Evolutionary conservation across 345 rosid genomes (phyloP), one percentile per base, ranked within the genome.

Genomic region (Xanthoceras sorbifolium): DNA sequence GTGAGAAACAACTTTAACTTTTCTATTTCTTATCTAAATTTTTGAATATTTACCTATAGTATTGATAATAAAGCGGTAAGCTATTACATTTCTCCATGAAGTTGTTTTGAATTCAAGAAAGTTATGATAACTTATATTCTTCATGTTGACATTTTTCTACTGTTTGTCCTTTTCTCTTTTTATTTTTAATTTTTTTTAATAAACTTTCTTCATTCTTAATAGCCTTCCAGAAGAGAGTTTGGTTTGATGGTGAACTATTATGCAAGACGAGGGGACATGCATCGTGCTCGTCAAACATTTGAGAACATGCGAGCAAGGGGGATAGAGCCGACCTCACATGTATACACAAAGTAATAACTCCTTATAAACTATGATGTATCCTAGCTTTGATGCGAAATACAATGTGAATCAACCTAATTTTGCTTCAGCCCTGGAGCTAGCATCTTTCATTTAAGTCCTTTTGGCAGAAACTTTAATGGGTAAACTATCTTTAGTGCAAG

Each of bases 151-250:
- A 34, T 36, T 34, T 46, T 42, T 59, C 14, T 14, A 9, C 3
- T 38, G 10, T 63, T 55, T 10, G 54, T 67, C 25, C 34, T 10
- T 31, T 7, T 36, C 11, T 50, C 10, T 46, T 9, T 64, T 6
- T 62, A 29, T 38, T 6, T 12, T 22, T 52, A 2, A 32, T 11
- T 59, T 42, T 44, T 73, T 76, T 65, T 23, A n/a, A n/a, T n/a
- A n/a, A n/a, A n/a, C n/a, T n/a, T n/a, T n/a, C n/a, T n/a, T n/a
- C n/a, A 22, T 9, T 72, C 40, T 81, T 44, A 63, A 81, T 76
- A 96, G 99, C 99, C 99, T 73, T 90, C 99, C 61, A 93, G 99
- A 86, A 91, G 90, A 81, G 99, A 93, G 84, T 96, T 87, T 82
- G 92, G 98, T 64, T 87, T 93, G 82, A 90, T 96, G 99, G 94